A percentile compares a stretch with the other conserved stretches of the same genome.
phyloP scores from a whole-genome alignment of 768 basidiomycete species.

The Suillus decipiens region DNA sequence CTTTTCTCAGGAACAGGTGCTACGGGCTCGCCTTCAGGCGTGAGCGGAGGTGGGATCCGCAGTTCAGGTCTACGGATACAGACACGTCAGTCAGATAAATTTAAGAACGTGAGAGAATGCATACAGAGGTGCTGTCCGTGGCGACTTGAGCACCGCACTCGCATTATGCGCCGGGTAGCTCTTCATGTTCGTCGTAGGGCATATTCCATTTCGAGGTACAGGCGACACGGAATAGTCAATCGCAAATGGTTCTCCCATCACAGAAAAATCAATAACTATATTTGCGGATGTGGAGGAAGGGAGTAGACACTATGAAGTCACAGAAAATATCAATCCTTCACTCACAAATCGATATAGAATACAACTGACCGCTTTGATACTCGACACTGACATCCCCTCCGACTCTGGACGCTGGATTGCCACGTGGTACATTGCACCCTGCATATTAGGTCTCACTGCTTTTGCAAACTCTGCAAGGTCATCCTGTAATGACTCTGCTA shows the following conservation, averaged over 20 bases:
- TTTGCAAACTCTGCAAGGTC: slow-evolving; percentile 50
- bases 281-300: slow-evolving; percentile 52
- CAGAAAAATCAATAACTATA: slow-evolving; percentile 55
- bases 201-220: slow-evolving; percentile 68
- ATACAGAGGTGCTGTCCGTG: slow-evolving; percentile 62
- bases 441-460: slow-evolving; percentile 37
- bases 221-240: slow-evolving; percentile 74
- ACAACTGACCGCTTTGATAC: slow-evolving; percentile 49
- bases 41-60: slow-evolving; percentile 65
- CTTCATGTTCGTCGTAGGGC: slow-evolving; percentile 39
- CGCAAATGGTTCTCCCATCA: slow-evolving; percentile 53
- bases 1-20: slow-evolving; percentile 66
- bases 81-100: slow-evolving; percentile 5
- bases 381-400: slow-evolving; percentile 34
- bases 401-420: slow-evolving; percentile 56
- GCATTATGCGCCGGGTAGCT: slow-evolving; percentile 43
- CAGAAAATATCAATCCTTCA: slow-evolving; percentile 17
- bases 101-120: slow-evolving; percentile 5
- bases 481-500: slow-evolving; percentile 43
- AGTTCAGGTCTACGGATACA: slow-evolving; percentile 58
- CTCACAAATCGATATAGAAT: slow-evolving; percentile 53
- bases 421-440: slow-evolving; percentile 66
- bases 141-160: slow-evolving; percentile 51
- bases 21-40: slow-evolving; percentile 64
- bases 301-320: slow-evolving; percentile 62